A percentile compares a stretch with the other conserved stretches of the same genome.
phyloP scores from a whole-genome alignment of 345 rosid species.

The Physaria fendleri region DNA sequence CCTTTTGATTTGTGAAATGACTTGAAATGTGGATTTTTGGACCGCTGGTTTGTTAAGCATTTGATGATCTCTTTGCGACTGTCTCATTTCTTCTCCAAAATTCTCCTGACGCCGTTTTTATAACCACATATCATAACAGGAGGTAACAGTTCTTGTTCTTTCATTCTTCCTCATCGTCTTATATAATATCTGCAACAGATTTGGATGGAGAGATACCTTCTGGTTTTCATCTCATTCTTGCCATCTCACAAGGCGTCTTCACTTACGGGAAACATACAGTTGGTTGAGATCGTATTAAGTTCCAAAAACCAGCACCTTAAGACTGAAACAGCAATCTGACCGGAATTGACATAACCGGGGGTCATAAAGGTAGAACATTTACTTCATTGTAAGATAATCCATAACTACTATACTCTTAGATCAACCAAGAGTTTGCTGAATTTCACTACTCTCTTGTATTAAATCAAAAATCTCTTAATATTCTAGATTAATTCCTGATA shows the following conservation, averaged over 20 bases:
- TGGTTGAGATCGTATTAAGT: slow-evolving; percentile 67
- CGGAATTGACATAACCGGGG: background rate
- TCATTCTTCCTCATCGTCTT: background rate
- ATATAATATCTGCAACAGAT: background rate
- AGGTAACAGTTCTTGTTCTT: slow-evolving; percentile 40
- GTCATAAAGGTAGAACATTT: background rate
- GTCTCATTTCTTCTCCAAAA: slow-evolving; percentile 68
- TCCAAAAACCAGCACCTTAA: too few relatives aligned
- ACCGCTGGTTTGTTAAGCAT: slow-evolving; percentile 40
- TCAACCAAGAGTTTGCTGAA: too few relatives aligned
- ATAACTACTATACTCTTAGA: background rate
- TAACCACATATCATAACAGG: slow-evolving; percentile 84
- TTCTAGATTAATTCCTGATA: too few relatives aligned
- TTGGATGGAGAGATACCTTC: background rate
- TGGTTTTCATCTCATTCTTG: background rate
- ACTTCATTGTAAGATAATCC: background rate
- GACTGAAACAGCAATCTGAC: too few relatives aligned
- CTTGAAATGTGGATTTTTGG: slow-evolving; percentile 2
- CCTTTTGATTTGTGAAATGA: background rate
- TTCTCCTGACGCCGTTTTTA: slow-evolving; percentile 65
- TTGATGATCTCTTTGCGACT: slow-evolving; percentile 80
- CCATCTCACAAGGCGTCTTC: too few relatives aligned
- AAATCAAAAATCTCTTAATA: too few relatives aligned
- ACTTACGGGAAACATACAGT: too few relatives aligned
- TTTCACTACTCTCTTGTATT: too few relatives aligned